Evolutionary conservation across 2,329 filamentous ascomycete species (phyloP).

Genomic region (Bipolaris victoriae): DNA sequence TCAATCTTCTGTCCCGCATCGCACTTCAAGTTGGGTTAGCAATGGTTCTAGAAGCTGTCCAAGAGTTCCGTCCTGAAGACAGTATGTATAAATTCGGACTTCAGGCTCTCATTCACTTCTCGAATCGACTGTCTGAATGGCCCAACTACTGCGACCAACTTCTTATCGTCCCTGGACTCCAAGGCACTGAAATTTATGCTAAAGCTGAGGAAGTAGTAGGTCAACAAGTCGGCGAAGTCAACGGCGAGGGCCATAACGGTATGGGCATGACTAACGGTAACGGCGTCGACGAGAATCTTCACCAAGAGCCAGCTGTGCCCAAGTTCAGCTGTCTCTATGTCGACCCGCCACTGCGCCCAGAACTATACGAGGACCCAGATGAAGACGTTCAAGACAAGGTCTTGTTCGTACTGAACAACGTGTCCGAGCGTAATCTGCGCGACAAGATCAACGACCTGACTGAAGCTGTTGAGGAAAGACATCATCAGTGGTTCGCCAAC

Average conservation of each 20-base stretch:
- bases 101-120: conserved; percentile 89
- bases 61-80: conserved; percentile 80
- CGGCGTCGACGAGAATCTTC: conserved; percentile 66
- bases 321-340: conserved; percentile 81
- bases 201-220: conserved; percentile 82
- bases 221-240: conserved; percentile 67
- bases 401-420: conserved; percentile 94
- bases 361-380: conserved; percentile 79
- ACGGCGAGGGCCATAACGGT: conserved; percentile 53
- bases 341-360: conserved; percentile 68
- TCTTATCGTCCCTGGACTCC: conserved; percentile 78
- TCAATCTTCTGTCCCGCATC: conserved; percentile 86
- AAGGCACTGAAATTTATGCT: conserved; percentile 81
- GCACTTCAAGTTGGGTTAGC: conserved; percentile 92
- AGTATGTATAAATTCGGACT: conserved; percentile 99
- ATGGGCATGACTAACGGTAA: conserved; percentile 70
- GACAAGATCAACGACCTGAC: conserved; percentile 83
- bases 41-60: conserved; percentile 96
- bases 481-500: conserved; percentile 95
- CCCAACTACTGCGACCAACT: conserved; percentile 91
- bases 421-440: conserved; percentile 86
- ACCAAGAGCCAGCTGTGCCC: conserved; percentile 65
- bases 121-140: conserved; percentile 86
- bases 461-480: conserved; percentile 75
- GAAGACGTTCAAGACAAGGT: conserved; percentile 90